Evolutionary conservation across 169 alveolate genomes (phyloP), one percentile per base, ranked within the genome.

Genomic region (Plasmodium inui): DNA sequence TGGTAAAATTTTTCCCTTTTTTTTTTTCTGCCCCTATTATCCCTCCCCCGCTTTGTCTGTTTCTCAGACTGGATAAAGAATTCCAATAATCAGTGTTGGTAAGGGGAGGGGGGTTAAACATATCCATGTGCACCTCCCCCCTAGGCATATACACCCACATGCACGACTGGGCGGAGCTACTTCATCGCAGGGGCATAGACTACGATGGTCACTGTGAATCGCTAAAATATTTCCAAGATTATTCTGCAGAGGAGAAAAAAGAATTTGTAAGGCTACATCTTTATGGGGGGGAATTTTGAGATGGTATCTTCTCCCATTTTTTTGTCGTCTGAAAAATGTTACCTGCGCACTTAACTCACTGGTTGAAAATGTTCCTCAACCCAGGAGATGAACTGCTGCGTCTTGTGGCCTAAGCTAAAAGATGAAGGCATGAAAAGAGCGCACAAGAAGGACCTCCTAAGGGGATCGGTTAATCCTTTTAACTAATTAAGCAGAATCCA

Each of bases 161-260:
- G 37, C 37, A 67, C 22, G 17, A 67, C 39, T 19, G 41, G 76
- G 30, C 39, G 76, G 19, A 17, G 37, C 6, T 67, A 67, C 9
- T 79, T 39, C 84, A 3, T 22, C 37, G 26, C 70, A 84, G 93
- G 93, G 93, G 93, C 5, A 44, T 84, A 30, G 67, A 73, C 28
- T 84, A 84, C 57, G 93, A 84, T 50, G 93, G 93, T 7, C 93
- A 84, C 41, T 84, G 93, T 34, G 93, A 84, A 22, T 73, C 93
- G 41, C 10, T 84, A 39, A 84, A 84, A 46, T 84, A 84, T 84
- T 84, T 84, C 61, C 93, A 84, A 32, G 67, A 84, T 26, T 84
- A 84, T 22, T 44, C 93, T 14, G 85, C 53, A n/a, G 84, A 46
- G 12, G 93, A 84, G 80, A 84, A 84, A 72, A 72, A 26, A 50